Conservation (phyloP, 176 grass and related monocot genomes). For the Chloris gayana region DNA sequence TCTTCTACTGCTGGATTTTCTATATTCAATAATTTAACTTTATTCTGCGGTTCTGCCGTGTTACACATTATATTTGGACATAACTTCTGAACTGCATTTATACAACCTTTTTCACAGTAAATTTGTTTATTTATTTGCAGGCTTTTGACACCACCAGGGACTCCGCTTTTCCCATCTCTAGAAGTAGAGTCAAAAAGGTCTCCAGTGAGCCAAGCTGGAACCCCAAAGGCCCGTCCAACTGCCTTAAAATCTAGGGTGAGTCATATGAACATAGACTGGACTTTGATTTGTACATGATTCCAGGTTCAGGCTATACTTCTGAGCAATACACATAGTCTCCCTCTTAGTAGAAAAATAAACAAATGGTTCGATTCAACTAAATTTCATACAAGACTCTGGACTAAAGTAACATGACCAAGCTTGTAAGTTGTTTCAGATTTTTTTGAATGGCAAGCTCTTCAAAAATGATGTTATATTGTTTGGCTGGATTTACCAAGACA, state of each 20-base stretch:
- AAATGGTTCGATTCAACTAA: not conserved
- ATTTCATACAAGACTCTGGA: slow-evolving; percentile 4
- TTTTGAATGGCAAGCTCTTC: not conserved
- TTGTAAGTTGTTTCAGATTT: slow-evolving; percentile 15
- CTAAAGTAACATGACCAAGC: slow-evolving; percentile 19
- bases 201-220: slow-evolving; percentile 62
- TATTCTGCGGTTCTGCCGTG: slow-evolving; percentile 9
- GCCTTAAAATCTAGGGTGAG: slow-evolving; percentile 90
- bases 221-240: slow-evolving; percentile 80
- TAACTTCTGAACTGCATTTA: slow-evolving; percentile 19
- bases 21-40: slow-evolving; percentile 6
- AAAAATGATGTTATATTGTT: slow-evolving; percentile 6
- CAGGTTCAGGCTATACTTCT: slow-evolving; percentile 1
- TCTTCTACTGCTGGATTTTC: slow-evolving; percentile 9
- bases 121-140: slow-evolving; percentile 57
- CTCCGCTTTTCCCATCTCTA: slow-evolving; percentile 82
- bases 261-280: not conserved
- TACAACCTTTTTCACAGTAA: slow-evolving; percentile 38
- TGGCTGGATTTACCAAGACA: not conserved
- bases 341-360: slow-evolving; percentile 2
- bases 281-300: slow-evolving; percentile 12
- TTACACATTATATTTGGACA: slow-evolving; percentile 8
- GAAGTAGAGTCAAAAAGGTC: slow-evolving; percentile 76
- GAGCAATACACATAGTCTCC: not conserved
- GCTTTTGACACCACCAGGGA: slow-evolving; percentile 96